phyloP scores from a whole-genome alignment of 768 basidiomycete species.

The Ramaria sp. region DNA sequence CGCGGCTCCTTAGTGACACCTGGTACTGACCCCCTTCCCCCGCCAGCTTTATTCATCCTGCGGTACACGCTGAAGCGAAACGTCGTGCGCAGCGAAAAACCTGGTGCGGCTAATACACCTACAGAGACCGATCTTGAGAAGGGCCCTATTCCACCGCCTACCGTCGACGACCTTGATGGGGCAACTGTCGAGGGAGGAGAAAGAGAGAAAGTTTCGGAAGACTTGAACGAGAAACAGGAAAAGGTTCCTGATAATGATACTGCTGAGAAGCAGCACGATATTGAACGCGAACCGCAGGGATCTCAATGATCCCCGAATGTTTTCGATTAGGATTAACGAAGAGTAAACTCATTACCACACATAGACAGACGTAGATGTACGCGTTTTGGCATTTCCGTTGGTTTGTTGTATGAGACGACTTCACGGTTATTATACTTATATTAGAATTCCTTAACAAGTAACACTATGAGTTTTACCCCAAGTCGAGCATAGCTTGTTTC shows the following conservation, averaged over 20 bases:
- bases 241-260: neutral
- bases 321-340: too few species aligned
- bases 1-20: too few species aligned
- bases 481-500: too few species aligned
- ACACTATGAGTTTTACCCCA: too few species aligned
- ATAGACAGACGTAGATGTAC: neutral
- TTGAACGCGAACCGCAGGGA: too few species aligned
- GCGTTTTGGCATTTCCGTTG: neutral
- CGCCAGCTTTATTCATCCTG: slow-evolving; percentile 23
- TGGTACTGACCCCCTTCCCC: neutral
- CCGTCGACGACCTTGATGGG: neutral
- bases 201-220: neutral
- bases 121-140: neutral
- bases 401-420: neutral
- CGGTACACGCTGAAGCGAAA: slow-evolving; percentile 25
- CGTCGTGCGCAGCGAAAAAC: slow-evolving; percentile 7
- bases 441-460: too few species aligned
- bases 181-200: neutral
- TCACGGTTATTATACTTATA: too few species aligned
- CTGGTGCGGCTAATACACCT: neutral
- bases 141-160: neutral
- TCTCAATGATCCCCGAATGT: too few species aligned
- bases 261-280: neutral
- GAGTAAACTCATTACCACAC: neutral
- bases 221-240: neutral